phyloP scores from a whole-genome alignment of 176 grass and related monocot genomes.

The Dendrocalamus sinicus region DNA sequence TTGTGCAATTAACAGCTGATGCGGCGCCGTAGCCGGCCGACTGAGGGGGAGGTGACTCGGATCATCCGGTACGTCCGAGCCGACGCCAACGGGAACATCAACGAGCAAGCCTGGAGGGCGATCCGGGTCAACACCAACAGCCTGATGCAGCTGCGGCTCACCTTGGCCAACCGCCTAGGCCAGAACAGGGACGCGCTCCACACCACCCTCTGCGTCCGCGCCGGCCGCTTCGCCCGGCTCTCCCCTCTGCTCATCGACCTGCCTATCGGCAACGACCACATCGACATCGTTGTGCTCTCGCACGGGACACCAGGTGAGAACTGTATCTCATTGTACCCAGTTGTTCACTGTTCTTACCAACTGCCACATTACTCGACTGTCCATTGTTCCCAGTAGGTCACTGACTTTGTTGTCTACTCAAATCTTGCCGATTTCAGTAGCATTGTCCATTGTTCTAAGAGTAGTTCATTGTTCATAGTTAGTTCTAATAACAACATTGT shows the following conservation, averaged over 20 bases:
- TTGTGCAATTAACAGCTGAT: conserved; percentile 29
- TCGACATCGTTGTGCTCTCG: conserved; percentile 19
- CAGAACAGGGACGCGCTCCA: conserved; percentile 24
- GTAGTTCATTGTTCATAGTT: no score
- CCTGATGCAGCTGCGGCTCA: conserved; percentile 37
- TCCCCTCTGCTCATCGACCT: conserved; percentile 49
- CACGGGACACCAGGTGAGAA: conserved; percentile 39
- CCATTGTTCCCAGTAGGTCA: not conserved
- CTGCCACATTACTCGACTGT: not conserved
- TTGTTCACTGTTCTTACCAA: not conserved
- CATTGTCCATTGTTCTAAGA: no score
- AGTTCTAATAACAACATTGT: not conserved
- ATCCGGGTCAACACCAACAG: conserved; percentile 42
- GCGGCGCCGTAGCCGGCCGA: conserved; percentile 9
- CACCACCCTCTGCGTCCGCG: conserved; percentile 41
- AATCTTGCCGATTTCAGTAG: no score
- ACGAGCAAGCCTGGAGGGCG: conserved; percentile 29
- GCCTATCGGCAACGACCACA: conserved; percentile 43
- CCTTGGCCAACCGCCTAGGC: conserved; percentile 34
- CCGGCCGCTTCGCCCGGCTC: not conserved
- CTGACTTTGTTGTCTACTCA: no score
- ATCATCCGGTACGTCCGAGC: conserved; percentile 24
- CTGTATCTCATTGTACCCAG: not conserved
- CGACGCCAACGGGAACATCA: conserved; percentile 17
- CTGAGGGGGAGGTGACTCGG: conserved; percentile 35